phyloP scores from a whole-genome alignment of 2,329 filamentous ascomycete genomes.

The Amesomyces nigricolor region DNA sequence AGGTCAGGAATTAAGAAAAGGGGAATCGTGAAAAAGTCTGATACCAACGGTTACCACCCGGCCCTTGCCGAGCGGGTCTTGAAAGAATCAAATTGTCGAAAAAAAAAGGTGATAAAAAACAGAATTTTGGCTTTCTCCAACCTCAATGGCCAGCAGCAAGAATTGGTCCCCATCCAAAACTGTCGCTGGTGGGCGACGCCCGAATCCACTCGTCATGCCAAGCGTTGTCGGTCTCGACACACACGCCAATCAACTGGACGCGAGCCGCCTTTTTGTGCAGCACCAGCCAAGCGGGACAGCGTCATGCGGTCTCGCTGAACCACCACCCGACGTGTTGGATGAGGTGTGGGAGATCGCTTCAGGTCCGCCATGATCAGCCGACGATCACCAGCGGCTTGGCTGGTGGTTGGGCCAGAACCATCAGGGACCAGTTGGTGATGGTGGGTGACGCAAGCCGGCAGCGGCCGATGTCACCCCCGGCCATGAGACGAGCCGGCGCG shows the following conservation, averaged over 20 bases:
- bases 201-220: neutral
- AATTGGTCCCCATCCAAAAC: no score
- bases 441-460: neutral
- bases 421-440: neutral
- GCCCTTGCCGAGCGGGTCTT: neutral
- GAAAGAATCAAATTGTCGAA: neutral
- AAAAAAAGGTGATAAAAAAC: neutral
- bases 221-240: neutral
- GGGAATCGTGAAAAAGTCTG: no score
- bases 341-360: neutral
- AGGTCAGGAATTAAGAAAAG: neutral
- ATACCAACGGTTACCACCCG: neutral
- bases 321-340: no score
- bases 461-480: neutral
- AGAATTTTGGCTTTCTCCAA: neutral
- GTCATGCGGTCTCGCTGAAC: no score
- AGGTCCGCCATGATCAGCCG: conserved; percentile 1
- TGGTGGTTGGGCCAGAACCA: neutral
- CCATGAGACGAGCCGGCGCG: neutral
- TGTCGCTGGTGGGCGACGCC: no score
- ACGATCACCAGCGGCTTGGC: conserved; percentile 1
- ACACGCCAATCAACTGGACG: no score
- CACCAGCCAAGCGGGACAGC: no score
- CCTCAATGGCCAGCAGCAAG: neutral
- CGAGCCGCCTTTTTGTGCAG: no score